Conservation (phyloP, 345 rosid genomes). For the Eutrema yunnanense region DNA sequence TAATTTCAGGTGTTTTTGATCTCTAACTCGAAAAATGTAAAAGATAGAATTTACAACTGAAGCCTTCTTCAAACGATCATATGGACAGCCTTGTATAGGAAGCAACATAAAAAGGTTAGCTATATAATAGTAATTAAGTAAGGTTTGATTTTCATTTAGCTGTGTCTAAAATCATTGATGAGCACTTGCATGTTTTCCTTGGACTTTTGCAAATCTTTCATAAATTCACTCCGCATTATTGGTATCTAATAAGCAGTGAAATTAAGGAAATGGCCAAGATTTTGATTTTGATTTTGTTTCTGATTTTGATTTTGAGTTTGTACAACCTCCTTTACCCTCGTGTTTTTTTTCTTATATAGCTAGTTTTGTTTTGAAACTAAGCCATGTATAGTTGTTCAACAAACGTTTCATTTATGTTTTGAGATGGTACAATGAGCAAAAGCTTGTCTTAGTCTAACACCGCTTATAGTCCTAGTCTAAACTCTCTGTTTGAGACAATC, state of each 20-base stretch:
- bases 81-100: neutral
- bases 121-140: too few species aligned
- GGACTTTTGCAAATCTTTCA: neutral
- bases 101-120: neutral
- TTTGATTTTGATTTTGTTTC: too few species aligned
- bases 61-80: neutral
- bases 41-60: neutral
- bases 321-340: too few species aligned
- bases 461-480: conserved; percentile 1
- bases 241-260: too few species aligned
- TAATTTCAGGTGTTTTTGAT: neutral
- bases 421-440: conserved; percentile 2
- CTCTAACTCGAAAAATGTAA: neutral
- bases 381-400: too few species aligned
- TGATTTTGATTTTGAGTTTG: too few species aligned
- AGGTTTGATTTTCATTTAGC: neutral
- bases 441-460: conserved; percentile 17
- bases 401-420: neutral
- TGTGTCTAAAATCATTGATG: neutral
- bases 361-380: too few species aligned
- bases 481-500: neutral
- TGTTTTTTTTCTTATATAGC: too few species aligned
- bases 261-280: neutral
- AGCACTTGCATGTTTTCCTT: neutral
- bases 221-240: neutral